Conservation (phyloP, 192 early-diverging fungal species). For the Oehlia diaphana region DNA sequence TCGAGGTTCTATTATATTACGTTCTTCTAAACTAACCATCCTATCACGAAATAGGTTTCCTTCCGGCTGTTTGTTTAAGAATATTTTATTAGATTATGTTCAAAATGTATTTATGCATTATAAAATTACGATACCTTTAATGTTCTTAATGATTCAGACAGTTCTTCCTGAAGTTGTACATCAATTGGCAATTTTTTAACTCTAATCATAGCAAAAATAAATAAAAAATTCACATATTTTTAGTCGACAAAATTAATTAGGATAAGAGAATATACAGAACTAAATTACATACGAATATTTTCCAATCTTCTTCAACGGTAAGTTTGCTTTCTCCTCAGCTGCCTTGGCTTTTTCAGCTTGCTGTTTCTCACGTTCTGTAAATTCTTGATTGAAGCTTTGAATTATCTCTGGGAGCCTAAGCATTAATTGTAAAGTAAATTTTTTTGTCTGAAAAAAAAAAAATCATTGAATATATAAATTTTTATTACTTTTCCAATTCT, state of each 20-base stretch:
- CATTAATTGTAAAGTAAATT: conserved; percentile 16
- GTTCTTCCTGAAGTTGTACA: conserved; percentile 37
- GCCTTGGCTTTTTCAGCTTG: conserved; percentile 34
- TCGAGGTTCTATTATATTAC: conserved; percentile 57
- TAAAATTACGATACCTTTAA: conserved; percentile 17
- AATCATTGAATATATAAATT: not conserved
- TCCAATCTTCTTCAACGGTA: conserved; percentile 41
- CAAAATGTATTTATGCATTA: not conserved
- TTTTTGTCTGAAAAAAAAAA: conserved; percentile 9
- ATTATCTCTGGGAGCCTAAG: conserved; percentile 52
- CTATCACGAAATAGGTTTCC: conserved; percentile 59
- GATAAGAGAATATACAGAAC: no score
- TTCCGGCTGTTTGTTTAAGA: conserved; percentile 51
- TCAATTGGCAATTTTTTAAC: conserved; percentile 39
- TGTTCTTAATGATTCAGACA: not conserved
- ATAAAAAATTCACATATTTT: not conserved
- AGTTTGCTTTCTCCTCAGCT: conserved; percentile 37
- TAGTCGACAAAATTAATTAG: no score
- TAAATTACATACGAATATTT: conserved; percentile 38
- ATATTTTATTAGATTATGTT: conserved; percentile 31
- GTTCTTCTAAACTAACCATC: conserved; percentile 52
- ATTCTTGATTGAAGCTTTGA: conserved; percentile 41
- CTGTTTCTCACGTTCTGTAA: conserved; percentile 38
- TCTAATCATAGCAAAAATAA: not conserved
- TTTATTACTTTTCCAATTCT: conserved; percentile 11